These are phyloP conservation scores for Kwoniella dendrophila DNA, from an alignment of 768 basidiomycete genomes.

Conservation along the genomic window DNA sequence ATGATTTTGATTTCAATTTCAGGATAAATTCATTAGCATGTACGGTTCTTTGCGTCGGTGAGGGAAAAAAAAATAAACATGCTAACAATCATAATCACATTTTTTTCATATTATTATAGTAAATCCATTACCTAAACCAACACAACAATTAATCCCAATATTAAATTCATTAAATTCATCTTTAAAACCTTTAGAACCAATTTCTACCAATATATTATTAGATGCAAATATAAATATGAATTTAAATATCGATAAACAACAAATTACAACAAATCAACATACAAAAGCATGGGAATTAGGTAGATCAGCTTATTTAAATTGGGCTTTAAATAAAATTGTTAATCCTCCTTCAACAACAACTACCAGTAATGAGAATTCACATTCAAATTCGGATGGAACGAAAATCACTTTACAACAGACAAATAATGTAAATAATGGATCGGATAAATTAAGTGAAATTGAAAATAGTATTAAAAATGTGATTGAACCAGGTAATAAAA, in stretches of 20 bases:
- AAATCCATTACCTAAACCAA: slow-evolving; percentile 26
- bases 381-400: slow-evolving; percentile 5
- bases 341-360: slow-evolving; percentile 3
- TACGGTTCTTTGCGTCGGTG: too few relatives aligned
- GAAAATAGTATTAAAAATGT: slow-evolving; percentile 25
- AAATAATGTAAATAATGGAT: background rate
- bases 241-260: too few relatives aligned
- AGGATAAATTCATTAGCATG: too few relatives aligned
- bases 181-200: slow-evolving; percentile 60
- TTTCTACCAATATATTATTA: slow-evolving; percentile 51
- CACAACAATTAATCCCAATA: slow-evolving; percentile 36
- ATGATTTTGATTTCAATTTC: background rate
- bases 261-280: slow-evolving; percentile 58
- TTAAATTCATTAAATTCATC: slow-evolving; percentile 58
- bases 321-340: slow-evolving; percentile 69
- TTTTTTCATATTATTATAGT: slow-evolving; percentile 20
- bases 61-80: too few relatives aligned
- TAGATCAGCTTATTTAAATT: slow-evolving; percentile 73
- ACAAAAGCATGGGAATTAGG: slow-evolving; percentile 79
- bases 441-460: slow-evolving; percentile 23
- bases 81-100: background rate
- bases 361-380: background rate
- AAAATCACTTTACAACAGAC: slow-evolving; percentile 3
- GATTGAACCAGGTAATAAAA: background rate
- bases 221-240: slow-evolving; percentile 20